phyloP scores from a whole-genome alignment of 2,329 filamentous ascomycete genomes.

The Fusarium buxicola region DNA sequence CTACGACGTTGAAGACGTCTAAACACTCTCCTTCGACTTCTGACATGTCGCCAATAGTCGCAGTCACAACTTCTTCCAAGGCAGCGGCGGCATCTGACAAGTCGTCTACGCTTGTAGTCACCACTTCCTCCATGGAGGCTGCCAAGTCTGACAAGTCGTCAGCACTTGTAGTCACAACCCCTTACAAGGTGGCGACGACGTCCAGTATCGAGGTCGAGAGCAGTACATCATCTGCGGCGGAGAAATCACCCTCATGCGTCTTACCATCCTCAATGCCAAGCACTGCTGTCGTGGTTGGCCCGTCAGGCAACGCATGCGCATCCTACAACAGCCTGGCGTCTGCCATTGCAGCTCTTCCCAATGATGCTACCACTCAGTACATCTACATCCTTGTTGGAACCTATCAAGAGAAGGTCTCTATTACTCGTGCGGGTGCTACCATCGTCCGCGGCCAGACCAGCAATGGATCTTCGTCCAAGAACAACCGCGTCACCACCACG shows the following conservation, averaged over 20 bases:
- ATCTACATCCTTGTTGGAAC: slow-evolving; percentile 59
- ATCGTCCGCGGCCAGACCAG: slow-evolving; percentile 62
- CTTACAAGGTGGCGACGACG: too few species aligned
- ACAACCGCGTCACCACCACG: slow-evolving; percentile 67
- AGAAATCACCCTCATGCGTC: slow-evolving; percentile 8
- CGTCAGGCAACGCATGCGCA: slow-evolving; percentile 52
- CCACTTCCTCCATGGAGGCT: too few species aligned
- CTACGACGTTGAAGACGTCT: background rate
- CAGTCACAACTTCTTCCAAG: background rate
- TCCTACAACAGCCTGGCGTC: slow-evolving; percentile 57
- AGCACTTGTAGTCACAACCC: too few species aligned
- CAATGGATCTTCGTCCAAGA: slow-evolving; percentile 55
- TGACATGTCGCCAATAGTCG: background rate
- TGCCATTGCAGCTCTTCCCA: slow-evolving; percentile 49
- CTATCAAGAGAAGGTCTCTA: slow-evolving; percentile 55
- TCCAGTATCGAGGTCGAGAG: too few species aligned
- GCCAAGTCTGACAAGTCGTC: too few species aligned
- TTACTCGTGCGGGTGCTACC: slow-evolving; percentile 54
- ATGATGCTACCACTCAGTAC: slow-evolving; percentile 52
- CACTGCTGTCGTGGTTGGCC: slow-evolving; percentile 54
- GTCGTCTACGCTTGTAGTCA: too few species aligned
- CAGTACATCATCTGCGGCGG: slow-evolving; percentile 9
- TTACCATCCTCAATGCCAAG: slow-evolving; percentile 38
- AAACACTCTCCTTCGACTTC: background rate
- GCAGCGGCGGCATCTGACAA: too few species aligned